Evolutionary conservation across 2,329 filamentous ascomycete genomes (phyloP), one percentile per base, ranked within the genome.

Genomic region (Penicillium sumatraense): DNA sequence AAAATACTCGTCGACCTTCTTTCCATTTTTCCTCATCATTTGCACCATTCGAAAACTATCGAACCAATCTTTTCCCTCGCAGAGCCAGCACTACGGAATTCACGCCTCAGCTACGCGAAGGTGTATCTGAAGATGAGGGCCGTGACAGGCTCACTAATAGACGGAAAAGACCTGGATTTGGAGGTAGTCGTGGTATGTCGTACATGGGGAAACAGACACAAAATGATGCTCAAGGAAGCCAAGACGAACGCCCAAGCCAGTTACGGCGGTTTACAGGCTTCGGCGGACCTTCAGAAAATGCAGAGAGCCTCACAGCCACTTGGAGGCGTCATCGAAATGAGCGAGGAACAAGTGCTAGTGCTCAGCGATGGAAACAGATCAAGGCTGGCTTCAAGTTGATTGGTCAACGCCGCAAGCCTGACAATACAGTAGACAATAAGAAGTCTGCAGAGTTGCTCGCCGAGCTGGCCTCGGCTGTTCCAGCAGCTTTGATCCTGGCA

Each of bases 381-480:
- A 98, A 97, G 77, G 91, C 91, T 62, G 93, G 92, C 0, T 76
- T 98, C 45, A 93, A 91, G 70, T 80, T 96, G 57, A 80, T 89
- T 35, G 86, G 84, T 23, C 86, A 91, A 59, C 86, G 90, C 65
- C 90, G 89, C 73, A 96, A 90, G 72, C 89, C 91, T 51, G 91
- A 97, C 57, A 83, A 83, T 52, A 89, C 89, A 41, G 89, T 97
- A 57, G 95, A 99, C 72, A 92, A 95, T 69, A 88, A 90, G 68
- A 99, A 98, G 73, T 98, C 93, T 9, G 92, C 95, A 2, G 95
- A 99, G 73, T 81, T 99, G 44, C 93, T 99, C 85, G 95, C 95
- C 1, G 95, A 99, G 74, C 80, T 99, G 33, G 85, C 95, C 46
- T 96, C 95, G 40, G 95, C 92, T 51, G 91, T 93, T 1, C 95